A percentile compares a stretch with the other conserved stretches of the same genome.
These are phyloP conservation scores for Ehretia macrophylla DNA, from an alignment of 257 asterid species.

Conservation along the genomic window DNA sequence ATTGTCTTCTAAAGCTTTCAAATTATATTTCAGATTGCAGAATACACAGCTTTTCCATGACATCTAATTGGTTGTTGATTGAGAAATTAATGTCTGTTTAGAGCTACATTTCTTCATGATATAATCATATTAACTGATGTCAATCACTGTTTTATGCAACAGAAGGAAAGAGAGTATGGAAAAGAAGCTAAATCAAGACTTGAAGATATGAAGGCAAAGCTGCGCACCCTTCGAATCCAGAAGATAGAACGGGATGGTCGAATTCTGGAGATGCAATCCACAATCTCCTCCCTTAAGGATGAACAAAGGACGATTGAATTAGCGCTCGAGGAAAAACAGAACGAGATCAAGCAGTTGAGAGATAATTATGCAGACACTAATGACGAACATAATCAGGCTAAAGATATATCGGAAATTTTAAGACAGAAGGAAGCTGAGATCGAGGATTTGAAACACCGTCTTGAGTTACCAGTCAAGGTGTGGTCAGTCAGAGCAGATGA, in stretches of 20 bases:
- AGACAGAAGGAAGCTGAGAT: conserved; percentile 36
- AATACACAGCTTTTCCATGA: too few species aligned
- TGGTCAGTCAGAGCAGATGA: conserved; percentile 28
- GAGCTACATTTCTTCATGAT: neutral
- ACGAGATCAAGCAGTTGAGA: conserved; percentile 38
- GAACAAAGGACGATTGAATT: conserved; percentile 43
- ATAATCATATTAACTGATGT: neutral
- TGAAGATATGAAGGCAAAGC: conserved; percentile 53
- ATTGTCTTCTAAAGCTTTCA: too few species aligned
- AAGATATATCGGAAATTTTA: conserved; percentile 27
- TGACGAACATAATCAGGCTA: conserved; percentile 23
- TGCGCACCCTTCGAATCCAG: conserved; percentile 37
- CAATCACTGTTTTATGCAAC: conserved; percentile 11
- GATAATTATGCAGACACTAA: conserved; percentile 13
- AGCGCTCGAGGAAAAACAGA: conserved; percentile 48
- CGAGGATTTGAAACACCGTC: conserved; percentile 31
- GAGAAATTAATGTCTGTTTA: neutral
- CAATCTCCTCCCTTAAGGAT: conserved; percentile 56
- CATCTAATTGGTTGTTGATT: neutral
- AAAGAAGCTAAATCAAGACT: conserved; percentile 41
- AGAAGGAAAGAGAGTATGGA: conserved; percentile 53
- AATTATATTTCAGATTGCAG: too few species aligned
- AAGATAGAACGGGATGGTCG: conserved; percentile 38
- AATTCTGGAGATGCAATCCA: conserved; percentile 55
- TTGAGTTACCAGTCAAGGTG: conserved; percentile 25